Percentiles rank a stretch among this genome's conserved stretches.
These are phyloP conservation scores for Myrmaecium sp. DNA, from an alignment of 2,329 filamentous ascomycete species.

Conservation along the genomic window DNA sequence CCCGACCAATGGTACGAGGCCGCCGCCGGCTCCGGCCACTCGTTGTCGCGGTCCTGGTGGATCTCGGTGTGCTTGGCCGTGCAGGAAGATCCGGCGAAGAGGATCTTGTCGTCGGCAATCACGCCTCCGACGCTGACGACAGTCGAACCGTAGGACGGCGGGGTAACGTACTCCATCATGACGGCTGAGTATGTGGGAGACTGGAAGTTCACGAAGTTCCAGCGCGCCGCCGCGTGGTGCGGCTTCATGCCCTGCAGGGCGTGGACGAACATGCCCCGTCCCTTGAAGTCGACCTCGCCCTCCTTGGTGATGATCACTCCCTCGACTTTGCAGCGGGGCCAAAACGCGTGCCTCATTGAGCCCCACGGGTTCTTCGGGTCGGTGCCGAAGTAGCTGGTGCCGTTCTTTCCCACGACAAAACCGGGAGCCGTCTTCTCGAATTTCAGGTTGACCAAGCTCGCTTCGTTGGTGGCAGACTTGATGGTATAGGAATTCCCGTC, in stretches of 20 bases:
- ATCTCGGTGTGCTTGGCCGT: slow-evolving; percentile 51
- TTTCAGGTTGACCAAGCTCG: slow-evolving; percentile 71
- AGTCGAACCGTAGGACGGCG: slow-evolving; percentile 78
- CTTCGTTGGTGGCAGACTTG: slow-evolving; percentile 73
- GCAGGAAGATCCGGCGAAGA: slow-evolving; percentile 52
- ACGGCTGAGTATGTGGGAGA: slow-evolving; percentile 71
- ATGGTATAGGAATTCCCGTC: slow-evolving; percentile 72
- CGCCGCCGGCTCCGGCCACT: slow-evolving; percentile 74
- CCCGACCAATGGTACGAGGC: slow-evolving; percentile 66
- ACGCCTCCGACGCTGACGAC: slow-evolving; percentile 70
- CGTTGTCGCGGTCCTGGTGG: slow-evolving; percentile 57
- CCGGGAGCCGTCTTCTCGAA: slow-evolving; percentile 61
- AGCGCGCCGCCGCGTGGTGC: slow-evolving; percentile 76
- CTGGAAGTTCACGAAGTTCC: slow-evolving; percentile 92
- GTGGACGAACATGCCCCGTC: slow-evolving; percentile 63
- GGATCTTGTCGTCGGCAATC: slow-evolving; percentile 61
- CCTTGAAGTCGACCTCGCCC: slow-evolving; percentile 66
- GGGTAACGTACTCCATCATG: slow-evolving; percentile 93
- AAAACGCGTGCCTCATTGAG: slow-evolving; percentile 80
- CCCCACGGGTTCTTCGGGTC: slow-evolving; percentile 82
- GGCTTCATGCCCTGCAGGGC: slow-evolving; percentile 98
- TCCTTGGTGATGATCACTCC: slow-evolving; percentile 73
- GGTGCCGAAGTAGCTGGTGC: slow-evolving; percentile 71
- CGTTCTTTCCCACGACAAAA: slow-evolving; percentile 71
- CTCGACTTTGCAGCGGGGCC: slow-evolving; percentile 70